Conservation (phyloP, 2,329 filamentous ascomycete genomes). For the Fusarium hainanense region DNA sequence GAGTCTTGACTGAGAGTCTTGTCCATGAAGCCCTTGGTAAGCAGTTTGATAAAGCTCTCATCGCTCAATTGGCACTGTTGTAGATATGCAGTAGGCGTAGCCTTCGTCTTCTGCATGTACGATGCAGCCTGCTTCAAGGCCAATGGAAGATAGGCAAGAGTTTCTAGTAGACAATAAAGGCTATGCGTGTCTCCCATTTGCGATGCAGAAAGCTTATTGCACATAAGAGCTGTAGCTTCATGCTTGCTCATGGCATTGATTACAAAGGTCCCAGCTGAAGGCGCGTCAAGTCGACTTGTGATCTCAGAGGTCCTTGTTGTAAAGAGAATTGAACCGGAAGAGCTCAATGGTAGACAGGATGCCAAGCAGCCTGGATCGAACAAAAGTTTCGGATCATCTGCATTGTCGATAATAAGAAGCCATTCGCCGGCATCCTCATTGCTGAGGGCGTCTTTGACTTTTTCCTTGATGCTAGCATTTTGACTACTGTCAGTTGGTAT, state of each 20-base stretch:
- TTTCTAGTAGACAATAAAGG: background rate
- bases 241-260: rapidly evolving
- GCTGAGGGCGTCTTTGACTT: background rate
- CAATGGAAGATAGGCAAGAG: background rate
- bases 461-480: background rate
- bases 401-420: background rate
- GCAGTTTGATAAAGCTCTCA: background rate
- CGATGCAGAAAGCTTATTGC: background rate
- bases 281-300: no score
- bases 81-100: rapidly evolving
- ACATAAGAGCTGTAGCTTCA: background rate
- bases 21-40: background rate
- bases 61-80: background rate
- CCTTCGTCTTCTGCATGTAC: background rate
- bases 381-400: background rate
- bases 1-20: background rate
- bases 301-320: background rate
- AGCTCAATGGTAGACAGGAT: background rate
- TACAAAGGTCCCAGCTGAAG: no score
- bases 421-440: rapidly evolving
- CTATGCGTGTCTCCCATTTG: background rate
- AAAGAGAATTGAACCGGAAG: rapidly evolving
- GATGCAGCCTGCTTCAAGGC: background rate
- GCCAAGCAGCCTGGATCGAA: background rate
- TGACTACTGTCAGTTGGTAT: no score